Conservation (phyloP, 768 basidiomycete species). For the Macrocybe gigantea region DNA sequence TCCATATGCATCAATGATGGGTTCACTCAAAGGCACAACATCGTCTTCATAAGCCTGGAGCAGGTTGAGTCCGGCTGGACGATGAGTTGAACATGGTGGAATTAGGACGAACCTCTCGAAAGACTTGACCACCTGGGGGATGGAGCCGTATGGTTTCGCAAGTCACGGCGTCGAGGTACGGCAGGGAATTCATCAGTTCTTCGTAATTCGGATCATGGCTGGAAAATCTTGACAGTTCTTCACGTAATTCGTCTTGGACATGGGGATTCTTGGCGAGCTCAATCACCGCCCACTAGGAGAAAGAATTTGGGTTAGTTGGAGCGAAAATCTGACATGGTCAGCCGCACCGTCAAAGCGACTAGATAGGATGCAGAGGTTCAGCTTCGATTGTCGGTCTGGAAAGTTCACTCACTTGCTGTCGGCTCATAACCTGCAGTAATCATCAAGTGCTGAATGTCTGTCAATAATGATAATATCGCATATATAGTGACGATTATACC, state of each 20-base stretch:
- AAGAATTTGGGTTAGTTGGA: no score
- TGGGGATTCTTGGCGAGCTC: slow-evolving; percentile 23
- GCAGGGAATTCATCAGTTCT: slow-evolving; percentile 13
- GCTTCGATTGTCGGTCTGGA: not conserved
- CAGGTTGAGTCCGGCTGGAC: not conserved
- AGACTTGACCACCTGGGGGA: slow-evolving; percentile 20
- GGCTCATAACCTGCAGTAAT: slow-evolving; percentile 17
- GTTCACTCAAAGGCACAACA: slow-evolving; percentile 24
- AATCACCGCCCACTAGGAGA: slow-evolving; percentile 23
- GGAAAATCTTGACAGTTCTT: slow-evolving; percentile 17
- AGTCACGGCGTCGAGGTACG: slow-evolving; percentile 28
- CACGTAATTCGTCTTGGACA: slow-evolving; percentile 21
- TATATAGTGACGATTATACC: slow-evolving; percentile 4
- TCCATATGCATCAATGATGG: slow-evolving; percentile 15
- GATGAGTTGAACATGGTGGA: not conserved
- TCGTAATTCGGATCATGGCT: slow-evolving; percentile 3
- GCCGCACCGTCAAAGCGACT: not conserved
- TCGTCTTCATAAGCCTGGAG: slow-evolving; percentile 27
- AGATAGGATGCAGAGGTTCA: not conserved
- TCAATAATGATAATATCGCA: not conserved
- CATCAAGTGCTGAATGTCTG: slow-evolving; percentile 9
- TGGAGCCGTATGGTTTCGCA: slow-evolving; percentile 27
- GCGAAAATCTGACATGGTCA: not conserved
- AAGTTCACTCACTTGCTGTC: slow-evolving; percentile 10
- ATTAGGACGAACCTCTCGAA: slow-evolving; percentile 12